Evolutionary conservation across 106 monocot genomes (phyloP).

Genomic region (Platanthera guangdongensis): DNA sequence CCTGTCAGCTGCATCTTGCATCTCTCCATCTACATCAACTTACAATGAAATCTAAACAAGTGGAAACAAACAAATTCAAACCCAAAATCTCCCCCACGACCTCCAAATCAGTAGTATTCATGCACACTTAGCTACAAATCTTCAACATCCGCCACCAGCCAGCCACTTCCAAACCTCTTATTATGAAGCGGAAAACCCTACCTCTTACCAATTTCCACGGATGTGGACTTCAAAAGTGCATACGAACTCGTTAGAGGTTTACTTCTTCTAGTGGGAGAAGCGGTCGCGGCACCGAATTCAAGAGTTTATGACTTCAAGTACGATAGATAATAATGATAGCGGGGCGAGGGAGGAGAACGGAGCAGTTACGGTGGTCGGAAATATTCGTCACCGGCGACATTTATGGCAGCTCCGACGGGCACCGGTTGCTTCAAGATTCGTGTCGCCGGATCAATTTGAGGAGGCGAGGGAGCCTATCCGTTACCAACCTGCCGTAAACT

Average conservation of each 20-base stretch:
- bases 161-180: background rate
- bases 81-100: background rate
- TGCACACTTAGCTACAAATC: background rate
- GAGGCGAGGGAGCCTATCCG: background rate
- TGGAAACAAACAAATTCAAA: background rate
- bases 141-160: background rate
- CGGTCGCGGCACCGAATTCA: background rate
- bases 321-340: background rate
- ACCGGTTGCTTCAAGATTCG: background rate
- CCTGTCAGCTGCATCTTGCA: background rate
- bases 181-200: background rate
- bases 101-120: background rate
- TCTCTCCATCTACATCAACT: slow-evolving; percentile 1
- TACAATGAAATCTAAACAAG: background rate
- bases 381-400: background rate
- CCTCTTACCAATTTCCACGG: background rate
- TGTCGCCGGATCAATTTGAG: background rate
- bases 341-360: background rate
- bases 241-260: background rate
- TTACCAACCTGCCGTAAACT: background rate
- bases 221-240: background rate
- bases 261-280: background rate
- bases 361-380: background rate
- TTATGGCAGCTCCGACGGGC: background rate
- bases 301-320: background rate